Evolutionary conservation across 352 stramenopile species (phyloP).

Genomic region (Globisporangium mamillatum): DNA sequence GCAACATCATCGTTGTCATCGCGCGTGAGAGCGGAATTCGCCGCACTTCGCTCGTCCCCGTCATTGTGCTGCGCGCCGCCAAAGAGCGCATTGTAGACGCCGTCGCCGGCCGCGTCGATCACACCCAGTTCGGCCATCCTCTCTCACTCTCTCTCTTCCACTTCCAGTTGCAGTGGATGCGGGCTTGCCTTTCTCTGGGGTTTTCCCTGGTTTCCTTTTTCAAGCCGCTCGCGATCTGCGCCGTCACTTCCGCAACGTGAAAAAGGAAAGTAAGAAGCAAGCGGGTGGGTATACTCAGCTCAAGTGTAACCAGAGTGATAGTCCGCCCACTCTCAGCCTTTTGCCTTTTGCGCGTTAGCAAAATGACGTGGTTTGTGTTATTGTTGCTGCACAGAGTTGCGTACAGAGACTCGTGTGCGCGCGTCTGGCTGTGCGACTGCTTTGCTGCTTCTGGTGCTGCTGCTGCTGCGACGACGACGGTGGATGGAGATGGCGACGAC

Average conservation of each 20-base stretch:
- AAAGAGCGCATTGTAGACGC: slow-evolving; percentile 6
- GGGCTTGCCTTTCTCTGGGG: neutral
- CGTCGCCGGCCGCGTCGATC: slow-evolving; percentile 11
- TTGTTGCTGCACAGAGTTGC: neutral
- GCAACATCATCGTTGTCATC: neutral
- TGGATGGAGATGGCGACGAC: too few relatives aligned
- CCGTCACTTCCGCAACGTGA: neutral
- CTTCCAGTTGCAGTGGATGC: neutral
- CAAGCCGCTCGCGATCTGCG: neutral
- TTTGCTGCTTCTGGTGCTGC: neutral
- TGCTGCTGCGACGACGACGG: neutral
- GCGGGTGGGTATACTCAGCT: neutral
- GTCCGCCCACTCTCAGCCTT: neutral
- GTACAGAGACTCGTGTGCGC: neutral
- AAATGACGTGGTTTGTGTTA: neutral
- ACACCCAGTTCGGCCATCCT: slow-evolving; percentile 13
- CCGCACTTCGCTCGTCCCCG: neutral
- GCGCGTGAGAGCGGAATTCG: neutral
- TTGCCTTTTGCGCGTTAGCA: neutral
- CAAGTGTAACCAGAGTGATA: neutral
- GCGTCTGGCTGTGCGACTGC: neutral
- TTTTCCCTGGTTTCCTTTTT: neutral
- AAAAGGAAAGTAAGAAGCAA: neutral
- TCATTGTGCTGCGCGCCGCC: neutral
- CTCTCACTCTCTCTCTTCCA: neutral